Conservation (phyloP, 257 asterid species). For the Solanum pinnatisectum region DNA sequence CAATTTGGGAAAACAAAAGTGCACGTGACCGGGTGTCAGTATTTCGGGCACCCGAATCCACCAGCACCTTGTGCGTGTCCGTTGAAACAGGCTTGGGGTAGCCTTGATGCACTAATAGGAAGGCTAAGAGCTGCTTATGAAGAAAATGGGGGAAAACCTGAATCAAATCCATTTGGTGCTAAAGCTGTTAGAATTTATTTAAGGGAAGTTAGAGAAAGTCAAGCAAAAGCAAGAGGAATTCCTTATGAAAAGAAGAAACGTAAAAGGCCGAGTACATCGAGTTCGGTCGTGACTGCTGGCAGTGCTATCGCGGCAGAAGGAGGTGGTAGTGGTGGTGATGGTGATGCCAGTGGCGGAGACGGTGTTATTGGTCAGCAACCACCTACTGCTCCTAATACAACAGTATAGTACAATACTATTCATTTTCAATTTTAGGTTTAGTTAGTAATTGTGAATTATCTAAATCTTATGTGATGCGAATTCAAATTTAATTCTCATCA, state of each 20-base stretch:
- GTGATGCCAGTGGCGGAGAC: neutral
- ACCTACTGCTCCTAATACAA: constrained; percentile 8
- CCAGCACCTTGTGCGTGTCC: constrained; percentile 40
- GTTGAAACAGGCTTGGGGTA: constrained; percentile 40
- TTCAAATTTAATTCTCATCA: neutral
- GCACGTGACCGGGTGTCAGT: constrained; percentile 32
- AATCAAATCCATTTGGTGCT: constrained; percentile 39
- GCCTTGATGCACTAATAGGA: constrained; percentile 44
- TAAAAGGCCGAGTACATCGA: constrained; percentile 8
- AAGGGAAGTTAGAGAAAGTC: constrained; percentile 38
- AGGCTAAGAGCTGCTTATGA: constrained; percentile 42
- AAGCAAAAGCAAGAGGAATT: constrained; percentile 40
- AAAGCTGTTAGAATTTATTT: constrained; percentile 35
- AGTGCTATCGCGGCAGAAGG: neutral
- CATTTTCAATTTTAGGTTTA: neutral
- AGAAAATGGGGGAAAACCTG: constrained; percentile 37
- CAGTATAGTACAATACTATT: constrained; percentile 12
- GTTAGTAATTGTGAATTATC: neutral
- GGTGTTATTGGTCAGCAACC: neutral
- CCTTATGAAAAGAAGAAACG: constrained; percentile 42
- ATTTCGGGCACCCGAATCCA: constrained; percentile 38
- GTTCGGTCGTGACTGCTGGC: neutral
- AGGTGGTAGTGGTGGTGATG: neutral
- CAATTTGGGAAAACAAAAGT: constrained; percentile 46
- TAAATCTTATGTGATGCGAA: neutral